Conservation (phyloP, 2,329 filamentous ascomycete species). For the Xylaria sp. region DNA sequence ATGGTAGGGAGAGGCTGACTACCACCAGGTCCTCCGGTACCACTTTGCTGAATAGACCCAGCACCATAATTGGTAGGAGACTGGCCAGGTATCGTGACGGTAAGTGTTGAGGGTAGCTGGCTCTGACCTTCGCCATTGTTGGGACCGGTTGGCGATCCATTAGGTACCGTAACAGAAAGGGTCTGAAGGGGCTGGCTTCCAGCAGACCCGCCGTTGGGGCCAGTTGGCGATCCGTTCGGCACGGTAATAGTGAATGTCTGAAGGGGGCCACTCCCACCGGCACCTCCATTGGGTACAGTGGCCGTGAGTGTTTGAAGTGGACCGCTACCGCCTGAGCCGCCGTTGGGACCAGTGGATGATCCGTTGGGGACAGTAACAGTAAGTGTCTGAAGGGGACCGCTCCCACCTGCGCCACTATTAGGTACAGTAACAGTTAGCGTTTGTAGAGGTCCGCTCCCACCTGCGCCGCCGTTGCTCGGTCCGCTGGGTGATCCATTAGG, state of each 20-base stretch:
- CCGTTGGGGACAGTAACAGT: conserved; percentile 18
- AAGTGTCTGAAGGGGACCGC: conserved; percentile 16
- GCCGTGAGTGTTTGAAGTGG: conserved; percentile 30
- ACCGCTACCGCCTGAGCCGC: conserved; percentile 8
- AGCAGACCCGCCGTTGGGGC: conserved; percentile 28
- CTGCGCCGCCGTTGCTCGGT: conserved; percentile 13
- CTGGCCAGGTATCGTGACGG: conserved; percentile 32
- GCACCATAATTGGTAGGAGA: conserved; percentile 23
- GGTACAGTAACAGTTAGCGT: conserved; percentile 14
- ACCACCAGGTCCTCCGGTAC: conserved; percentile 24
- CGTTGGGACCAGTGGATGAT: conserved; percentile 7
- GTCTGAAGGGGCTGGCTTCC: conserved; percentile 23
- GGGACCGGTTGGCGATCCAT: conserved; percentile 21
- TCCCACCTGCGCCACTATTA: conserved; percentile 20
- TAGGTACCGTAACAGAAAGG: conserved; percentile 23
- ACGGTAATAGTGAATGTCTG: conserved; percentile 28
- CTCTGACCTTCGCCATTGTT: conserved; percentile 16
- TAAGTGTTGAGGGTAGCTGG: conserved; percentile 25
- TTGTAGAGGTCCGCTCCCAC: conserved; percentile 2
- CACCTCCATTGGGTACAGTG: conserved; percentile 25
- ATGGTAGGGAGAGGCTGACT: conserved; percentile 30
- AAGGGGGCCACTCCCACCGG: neutral
- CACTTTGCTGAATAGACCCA: conserved; percentile 22
- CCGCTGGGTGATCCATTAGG: conserved; percentile 27
- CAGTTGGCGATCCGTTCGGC: conserved; percentile 27